Conservation (phyloP, 805 yeast genomes). For the Cyberlindnera petersonii region DNA sequence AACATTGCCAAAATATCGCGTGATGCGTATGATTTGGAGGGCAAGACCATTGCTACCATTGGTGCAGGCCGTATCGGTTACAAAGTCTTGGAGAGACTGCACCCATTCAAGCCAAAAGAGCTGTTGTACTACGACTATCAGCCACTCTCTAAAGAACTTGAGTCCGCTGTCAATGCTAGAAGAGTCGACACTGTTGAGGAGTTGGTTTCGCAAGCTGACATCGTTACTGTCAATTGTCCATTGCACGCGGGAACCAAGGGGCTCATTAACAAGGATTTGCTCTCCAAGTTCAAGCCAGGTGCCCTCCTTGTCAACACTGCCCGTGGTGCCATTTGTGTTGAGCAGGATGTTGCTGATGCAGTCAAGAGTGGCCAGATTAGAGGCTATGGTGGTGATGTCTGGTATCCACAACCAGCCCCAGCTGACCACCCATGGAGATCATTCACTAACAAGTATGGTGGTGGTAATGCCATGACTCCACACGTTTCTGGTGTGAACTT, state of each 20-base stretch:
- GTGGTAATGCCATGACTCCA: constrained; percentile 84
- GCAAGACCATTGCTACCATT: constrained; percentile 72
- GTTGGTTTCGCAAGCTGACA: constrained; percentile 61
- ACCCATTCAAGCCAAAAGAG: constrained; percentile 72
- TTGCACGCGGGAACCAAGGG: constrained; percentile 68
- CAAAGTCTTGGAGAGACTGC: constrained; percentile 66
- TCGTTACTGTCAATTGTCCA: constrained; percentile 76
- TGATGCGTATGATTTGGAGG: constrained; percentile 71
- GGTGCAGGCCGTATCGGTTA: constrained; percentile 83
- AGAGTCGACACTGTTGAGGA: constrained; percentile 60
- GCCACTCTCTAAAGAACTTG: constrained; percentile 56
- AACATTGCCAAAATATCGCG: constrained; percentile 75
- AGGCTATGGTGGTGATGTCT: constrained; percentile 85
- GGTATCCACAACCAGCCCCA: constrained; percentile 85
- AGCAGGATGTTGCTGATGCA: constrained; percentile 73
- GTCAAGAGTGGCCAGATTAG: constrained; percentile 61
- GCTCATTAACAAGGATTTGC: constrained; percentile 58
- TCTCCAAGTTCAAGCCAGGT: constrained; percentile 69
- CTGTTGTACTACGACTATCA: constrained; percentile 74
- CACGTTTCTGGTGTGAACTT: constrained; percentile 76
- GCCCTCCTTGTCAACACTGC: constrained; percentile 76
- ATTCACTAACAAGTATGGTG: constrained; percentile 60
- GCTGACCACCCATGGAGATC: constrained; percentile 72
- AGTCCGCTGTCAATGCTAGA: constrained; percentile 52
- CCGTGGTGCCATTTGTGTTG: constrained; percentile 74